Evolutionary conservation across 345 rosid genomes (phyloP).

Genomic region (Pistacia atlantica): DNA sequence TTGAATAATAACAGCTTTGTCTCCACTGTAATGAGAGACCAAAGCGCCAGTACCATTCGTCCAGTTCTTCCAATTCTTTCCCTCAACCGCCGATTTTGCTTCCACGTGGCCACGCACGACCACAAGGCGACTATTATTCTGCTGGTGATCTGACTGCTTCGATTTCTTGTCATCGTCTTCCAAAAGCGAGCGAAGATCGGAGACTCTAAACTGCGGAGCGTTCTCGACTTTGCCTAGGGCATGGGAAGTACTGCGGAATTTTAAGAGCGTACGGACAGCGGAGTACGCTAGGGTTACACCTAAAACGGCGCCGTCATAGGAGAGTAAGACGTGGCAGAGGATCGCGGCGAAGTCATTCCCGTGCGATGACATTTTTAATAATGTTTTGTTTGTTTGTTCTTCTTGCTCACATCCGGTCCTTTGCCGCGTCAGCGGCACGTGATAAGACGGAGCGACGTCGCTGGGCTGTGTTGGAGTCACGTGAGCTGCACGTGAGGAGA

Average conservation of each 20-base stretch:
- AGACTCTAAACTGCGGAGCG: slow-evolving; percentile 52
- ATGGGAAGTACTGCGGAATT: slow-evolving; percentile 46
- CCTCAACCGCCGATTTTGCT: slow-evolving; percentile 48
- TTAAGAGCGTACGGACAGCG: slow-evolving; percentile 60
- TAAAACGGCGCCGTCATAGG: slow-evolving; percentile 87
- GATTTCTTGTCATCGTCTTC: slow-evolving; percentile 28
- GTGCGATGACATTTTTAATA: slow-evolving; percentile 63
- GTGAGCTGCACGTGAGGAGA: not conserved
- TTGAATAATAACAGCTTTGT: slow-evolving; percentile 80
- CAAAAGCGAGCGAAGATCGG: slow-evolving; percentile 72
- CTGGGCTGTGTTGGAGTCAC: not conserved
- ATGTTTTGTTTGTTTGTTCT: not conserved
- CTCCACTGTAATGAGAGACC: slow-evolving; percentile 71
- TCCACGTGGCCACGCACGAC: slow-evolving; percentile 70
- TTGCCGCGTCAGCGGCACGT: not conserved
- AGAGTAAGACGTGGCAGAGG: slow-evolving; percentile 62
- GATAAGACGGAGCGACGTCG: not conserved
- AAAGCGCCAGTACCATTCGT: slow-evolving; percentile 36
- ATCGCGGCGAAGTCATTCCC: slow-evolving; percentile 61
- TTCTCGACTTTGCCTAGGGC: slow-evolving; percentile 54
- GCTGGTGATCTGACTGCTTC: slow-evolving; percentile 22
- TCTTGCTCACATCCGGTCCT: slow-evolving; percentile 7
- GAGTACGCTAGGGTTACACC: slow-evolving; percentile 70
- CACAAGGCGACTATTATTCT: slow-evolving; percentile 37
- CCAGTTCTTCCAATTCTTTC: slow-evolving; percentile 40